These are phyloP conservation scores for Luffa acutangula DNA, from an alignment of 306 rosid species.

Conservation along the genomic window DNA sequence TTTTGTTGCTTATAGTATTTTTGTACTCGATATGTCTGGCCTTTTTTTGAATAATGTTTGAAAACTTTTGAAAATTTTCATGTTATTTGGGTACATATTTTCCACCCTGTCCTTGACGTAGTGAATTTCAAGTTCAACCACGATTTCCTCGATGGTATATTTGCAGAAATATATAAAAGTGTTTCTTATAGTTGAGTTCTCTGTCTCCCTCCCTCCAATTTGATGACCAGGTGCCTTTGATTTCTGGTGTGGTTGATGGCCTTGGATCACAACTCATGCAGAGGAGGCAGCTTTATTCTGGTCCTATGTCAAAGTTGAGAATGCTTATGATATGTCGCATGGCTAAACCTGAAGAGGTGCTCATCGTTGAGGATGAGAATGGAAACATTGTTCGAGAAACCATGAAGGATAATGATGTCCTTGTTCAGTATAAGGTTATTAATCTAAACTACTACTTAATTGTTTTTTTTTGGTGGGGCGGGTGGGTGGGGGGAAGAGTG, in stretches of 20 bases:
- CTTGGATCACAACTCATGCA: conserved; percentile 62
- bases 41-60: neutral
- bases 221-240: conserved; percentile 48
- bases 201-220: neutral
- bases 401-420: conserved; percentile 97
- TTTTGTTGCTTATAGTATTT: neutral
- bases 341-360: conserved; percentile 99
- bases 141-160: neutral
- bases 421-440: conserved; percentile 91
- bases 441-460: neutral
- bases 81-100: neutral
- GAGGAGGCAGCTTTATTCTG: conserved; percentile 79
- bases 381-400: conserved; percentile 98
- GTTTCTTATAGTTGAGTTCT: neutral
- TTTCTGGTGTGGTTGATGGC: conserved; percentile 83
- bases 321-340: conserved; percentile 95
- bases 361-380: conserved; percentile 95
- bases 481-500: neutral
- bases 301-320: conserved; percentile 88
- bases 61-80: neutral
- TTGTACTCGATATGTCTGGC: neutral
- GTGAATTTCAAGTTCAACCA: neutral
- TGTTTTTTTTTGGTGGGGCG: neutral
- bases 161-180: neutral
- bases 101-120: neutral